These are phyloP conservation scores for Podosphaera xanthii DNA, from an alignment of 2,329 filamentous ascomycete species.

Conservation along the genomic window DNA sequence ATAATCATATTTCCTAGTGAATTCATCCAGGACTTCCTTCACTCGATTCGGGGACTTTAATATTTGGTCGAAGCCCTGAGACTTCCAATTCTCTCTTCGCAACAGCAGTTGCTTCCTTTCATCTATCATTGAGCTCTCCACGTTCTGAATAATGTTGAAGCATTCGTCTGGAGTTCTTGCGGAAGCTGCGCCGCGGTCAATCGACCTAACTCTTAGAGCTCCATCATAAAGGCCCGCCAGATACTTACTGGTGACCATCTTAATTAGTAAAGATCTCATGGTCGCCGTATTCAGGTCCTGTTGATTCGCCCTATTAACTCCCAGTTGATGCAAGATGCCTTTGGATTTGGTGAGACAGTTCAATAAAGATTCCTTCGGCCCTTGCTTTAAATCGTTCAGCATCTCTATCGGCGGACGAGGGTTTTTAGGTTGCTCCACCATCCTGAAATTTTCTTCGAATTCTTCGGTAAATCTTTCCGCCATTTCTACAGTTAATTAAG, in stretches of 20 bases:
- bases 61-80: background rate
- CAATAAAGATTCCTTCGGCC: too few relatives aligned
- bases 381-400: too few relatives aligned
- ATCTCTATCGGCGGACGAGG: too few relatives aligned
- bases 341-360: background rate
- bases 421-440: background rate
- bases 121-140: background rate
- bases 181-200: background rate
- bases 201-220: background rate
- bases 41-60: background rate
- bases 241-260: too few relatives aligned
- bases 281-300: too few relatives aligned
- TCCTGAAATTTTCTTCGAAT: background rate
- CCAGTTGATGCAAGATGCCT: background rate
- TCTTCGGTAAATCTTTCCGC: background rate
- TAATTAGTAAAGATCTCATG: too few relatives aligned
- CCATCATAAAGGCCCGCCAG: background rate
- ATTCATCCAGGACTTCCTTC: background rate
- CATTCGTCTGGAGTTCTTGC: background rate
- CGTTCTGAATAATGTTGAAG: background rate
- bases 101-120: too few relatives aligned
- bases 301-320: background rate
- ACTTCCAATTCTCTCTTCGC: too few relatives aligned
- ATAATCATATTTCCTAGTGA: background rate
- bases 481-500: background rate